phyloP scores from a whole-genome alignment of 371 early-diverging fungal genomes.

The Smittium culicis region DNA sequence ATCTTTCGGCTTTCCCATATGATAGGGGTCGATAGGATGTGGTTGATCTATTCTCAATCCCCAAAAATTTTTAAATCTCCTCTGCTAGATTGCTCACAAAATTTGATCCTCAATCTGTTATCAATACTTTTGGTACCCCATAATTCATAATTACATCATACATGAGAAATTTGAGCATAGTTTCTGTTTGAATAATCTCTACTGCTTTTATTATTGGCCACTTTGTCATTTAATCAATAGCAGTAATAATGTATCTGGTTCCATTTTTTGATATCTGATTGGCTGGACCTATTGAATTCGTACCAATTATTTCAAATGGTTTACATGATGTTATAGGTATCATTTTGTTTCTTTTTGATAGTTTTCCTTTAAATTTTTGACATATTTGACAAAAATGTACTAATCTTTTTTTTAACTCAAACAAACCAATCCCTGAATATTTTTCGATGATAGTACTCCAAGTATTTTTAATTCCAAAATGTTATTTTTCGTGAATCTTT shows the following conservation, averaged over 20 bases:
- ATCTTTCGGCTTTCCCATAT: slow-evolving; percentile 22
- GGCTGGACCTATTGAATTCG: slow-evolving; percentile 10
- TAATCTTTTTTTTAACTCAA: not conserved
- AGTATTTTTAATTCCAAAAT: not conserved
- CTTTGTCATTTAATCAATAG: not conserved
- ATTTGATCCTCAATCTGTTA: slow-evolving; percentile 29
- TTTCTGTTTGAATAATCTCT: not conserved
- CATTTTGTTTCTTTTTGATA: not conserved
- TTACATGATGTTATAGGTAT: not conserved
- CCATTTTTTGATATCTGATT: not conserved
- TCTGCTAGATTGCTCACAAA: slow-evolving; percentile 15
- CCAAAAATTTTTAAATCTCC: slow-evolving; percentile 7
- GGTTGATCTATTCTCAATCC: slow-evolving; percentile 11
- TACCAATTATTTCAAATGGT: slow-evolving; percentile 9
- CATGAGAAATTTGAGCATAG: slow-evolving; percentile 13
- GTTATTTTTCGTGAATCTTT: slow-evolving; percentile 2
- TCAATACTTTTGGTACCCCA: slow-evolving; percentile 25
- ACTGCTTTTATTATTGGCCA: not conserved
- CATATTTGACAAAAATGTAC: not conserved
- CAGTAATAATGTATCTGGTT: not conserved
- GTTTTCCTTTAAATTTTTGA: slow-evolving; percentile 3
- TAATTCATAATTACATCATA: slow-evolving; percentile 15
- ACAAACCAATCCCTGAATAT: not conserved
- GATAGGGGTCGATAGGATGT: slow-evolving; percentile 24
- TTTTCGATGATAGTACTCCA: not conserved